phyloP scores from a whole-genome alignment of 129 eudicot species.

The carrot (Daucus carota) region DH1_v3.0 NC_030383.2:53840001-53840500 shows the following conservation, averaged over 20 bases:
- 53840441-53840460: slow-evolving; percentile 93
- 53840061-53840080: not conserved
- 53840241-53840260: not conserved
- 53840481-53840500: not conserved
- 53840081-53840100: slow-evolving; percentile 6
- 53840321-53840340: slow-evolving; percentile 97
- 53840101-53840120: slow-evolving; percentile 53
- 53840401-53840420: slow-evolving; percentile 85
- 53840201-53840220: slow-evolving; percentile 27
- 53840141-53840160: slow-evolving; percentile 96
- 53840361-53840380: slow-evolving; percentile 94
- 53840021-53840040: not conserved
- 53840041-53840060: not conserved
- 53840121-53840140: slow-evolving; percentile 84
- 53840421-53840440: slow-evolving; percentile 97
- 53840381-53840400: slow-evolving; percentile 96
- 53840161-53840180: slow-evolving; percentile 89
- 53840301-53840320: slow-evolving; percentile 12
- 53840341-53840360: slow-evolving; percentile 93
- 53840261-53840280: not conserved
- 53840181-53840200: slow-evolving; percentile 72
- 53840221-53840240: not conserved
- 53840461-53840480: not conserved
- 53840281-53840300: slow-evolving; percentile 3
- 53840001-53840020: not conserved